Conservation (phyloP, 768 basidiomycete genomes). For the Tulasnella sp. region DNA sequence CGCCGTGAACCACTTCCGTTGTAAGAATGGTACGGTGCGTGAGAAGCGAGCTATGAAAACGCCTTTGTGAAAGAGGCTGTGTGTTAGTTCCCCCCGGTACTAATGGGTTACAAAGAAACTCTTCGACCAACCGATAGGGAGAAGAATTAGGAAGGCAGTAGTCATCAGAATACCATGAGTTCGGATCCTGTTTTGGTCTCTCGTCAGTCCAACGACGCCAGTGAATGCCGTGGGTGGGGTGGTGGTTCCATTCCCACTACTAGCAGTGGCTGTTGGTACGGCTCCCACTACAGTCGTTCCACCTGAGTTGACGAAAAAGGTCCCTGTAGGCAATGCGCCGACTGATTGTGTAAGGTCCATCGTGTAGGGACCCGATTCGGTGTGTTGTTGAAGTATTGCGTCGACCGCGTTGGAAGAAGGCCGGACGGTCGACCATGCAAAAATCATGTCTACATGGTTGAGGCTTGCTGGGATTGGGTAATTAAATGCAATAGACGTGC, state of each 20-base stretch:
- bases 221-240: background rate
- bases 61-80: no score
- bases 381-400: conserved; percentile 40
- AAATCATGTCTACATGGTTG: conserved; percentile 37
- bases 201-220: conserved; percentile 16
- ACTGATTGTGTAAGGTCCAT: conserved; percentile 40
- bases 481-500: background rate
- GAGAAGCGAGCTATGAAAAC: conserved; percentile 43
- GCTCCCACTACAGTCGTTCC: background rate
- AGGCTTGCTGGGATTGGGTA: conserved; percentile 21
- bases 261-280: background rate
- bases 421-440: conserved; percentile 41
- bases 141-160: conserved; percentile 43
- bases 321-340: conserved; percentile 12
- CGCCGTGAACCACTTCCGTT: conserved; percentile 37
- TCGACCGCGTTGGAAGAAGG: conserved; percentile 38
- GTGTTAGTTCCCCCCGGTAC: no score
- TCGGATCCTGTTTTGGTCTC: conserved; percentile 30
- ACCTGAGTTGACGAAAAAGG: background rate
- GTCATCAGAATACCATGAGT: conserved; percentile 44
- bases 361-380: conserved; percentile 31
- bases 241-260: background rate
- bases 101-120: background rate
- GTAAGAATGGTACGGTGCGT: conserved; percentile 32
- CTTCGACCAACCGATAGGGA: conserved; percentile 37